Base-by-base conservation (phyloP, 306 rosid species). In the Gleditsia sinensis region DNA sequence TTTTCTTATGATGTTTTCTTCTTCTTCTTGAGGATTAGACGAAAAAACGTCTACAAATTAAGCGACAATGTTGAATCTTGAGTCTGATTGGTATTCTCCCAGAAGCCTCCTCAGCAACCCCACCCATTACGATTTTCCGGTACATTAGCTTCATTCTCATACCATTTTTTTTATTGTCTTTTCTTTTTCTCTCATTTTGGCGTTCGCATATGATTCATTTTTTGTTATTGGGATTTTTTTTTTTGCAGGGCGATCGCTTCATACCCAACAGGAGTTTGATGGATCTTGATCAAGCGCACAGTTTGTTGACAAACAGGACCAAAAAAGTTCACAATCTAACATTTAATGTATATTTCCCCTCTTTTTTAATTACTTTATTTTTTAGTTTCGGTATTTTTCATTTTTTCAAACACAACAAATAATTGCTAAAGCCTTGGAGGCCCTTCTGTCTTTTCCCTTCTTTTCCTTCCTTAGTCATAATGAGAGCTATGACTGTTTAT, bases 211-310 rank as follows among this genome's bases (percentile, higher is more conserved):
- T 80, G 25, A 33, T 42, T 27, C 16, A 55, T 27, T 34, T 17
- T 6, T 72, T 45, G 37, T n/a, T 9, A 30, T 33, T 33, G 45
- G 65, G 11, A 4, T 67, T 23, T 61, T 53, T 53, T 14, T 67
- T 45, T 46, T 43, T 32, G 30, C 53, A 91, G 95, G 97, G 97
- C 30, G 97, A 91, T 79, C 85, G 95, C 58, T 91, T 91, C 83
- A 89, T 91, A 25, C 95, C 97, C 19, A 91, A 76, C 66, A 69
- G 95, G 84, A 91, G 97, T 86, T 89, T 91, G 97, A 91, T 91
- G 97, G 86, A 89, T 89, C 97, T 91, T 83, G 93, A 91, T 91
- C 97, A 91, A 84, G 92, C 97, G 81, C 88, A 83, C 24, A 87
- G 87, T 86, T 80, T 91, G 28, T 80, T 92, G 89, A 87, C 96